Evolutionary conservation across 2,329 filamentous ascomycete genomes (phyloP).

Genomic region (Xylaria sp.): DNA sequence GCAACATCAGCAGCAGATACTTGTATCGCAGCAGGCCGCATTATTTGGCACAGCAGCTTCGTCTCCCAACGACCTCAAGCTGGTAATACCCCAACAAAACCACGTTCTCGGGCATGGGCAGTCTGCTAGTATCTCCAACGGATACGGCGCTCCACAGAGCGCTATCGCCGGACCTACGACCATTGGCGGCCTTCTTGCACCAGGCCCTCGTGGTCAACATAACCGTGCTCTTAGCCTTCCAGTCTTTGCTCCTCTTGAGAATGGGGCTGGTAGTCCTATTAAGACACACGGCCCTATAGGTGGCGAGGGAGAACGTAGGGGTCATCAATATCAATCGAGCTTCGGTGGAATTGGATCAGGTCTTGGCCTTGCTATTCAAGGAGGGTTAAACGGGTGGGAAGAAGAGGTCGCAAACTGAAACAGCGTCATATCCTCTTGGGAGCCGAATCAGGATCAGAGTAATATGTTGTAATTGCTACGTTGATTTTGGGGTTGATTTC

Average conservation of each 20-base stretch:
- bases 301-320: constrained; percentile 66
- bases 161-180: constrained; percentile 70
- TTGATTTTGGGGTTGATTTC: constrained; percentile 46
- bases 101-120: constrained; percentile 71
- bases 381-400: constrained; percentile 74
- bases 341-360: constrained; percentile 69
- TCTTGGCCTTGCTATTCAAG: constrained; percentile 71
- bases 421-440: constrained; percentile 13
- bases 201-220: constrained; percentile 69
- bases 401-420: constrained; percentile 70
- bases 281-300: constrained; percentile 58
- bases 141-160: constrained; percentile 63
- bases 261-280: constrained; percentile 64
- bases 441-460: constrained; percentile 25
- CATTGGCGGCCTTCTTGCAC: constrained; percentile 80
- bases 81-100: constrained; percentile 70
- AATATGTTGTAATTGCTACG: constrained; percentile 58
- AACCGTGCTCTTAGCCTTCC: constrained; percentile 91
- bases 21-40: constrained; percentile 80
- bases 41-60: constrained; percentile 79
- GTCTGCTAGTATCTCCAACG: constrained; percentile 73
- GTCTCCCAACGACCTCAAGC: constrained; percentile 64
- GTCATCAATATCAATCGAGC: constrained; percentile 73
- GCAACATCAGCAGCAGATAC: constrained; percentile 76
- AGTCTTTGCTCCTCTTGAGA: constrained; percentile 71